A percentile compares a stretch with the other conserved stretches of the same genome.
phyloP scores from a whole-genome alignment of 2,329 filamentous ascomycete species.

The Geosmithia flava region DNA sequence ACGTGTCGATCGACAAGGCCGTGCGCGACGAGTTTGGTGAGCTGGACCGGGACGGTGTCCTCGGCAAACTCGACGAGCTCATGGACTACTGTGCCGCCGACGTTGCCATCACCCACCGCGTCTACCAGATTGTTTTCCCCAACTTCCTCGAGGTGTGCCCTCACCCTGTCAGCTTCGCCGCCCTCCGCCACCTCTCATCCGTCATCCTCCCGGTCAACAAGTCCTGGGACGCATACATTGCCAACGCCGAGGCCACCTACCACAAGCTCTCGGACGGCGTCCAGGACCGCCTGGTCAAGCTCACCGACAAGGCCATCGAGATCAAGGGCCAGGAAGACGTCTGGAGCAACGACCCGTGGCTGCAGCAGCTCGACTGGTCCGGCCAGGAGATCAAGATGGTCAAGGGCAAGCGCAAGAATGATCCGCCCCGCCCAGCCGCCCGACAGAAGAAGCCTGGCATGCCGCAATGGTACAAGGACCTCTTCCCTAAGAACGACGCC shows the following conservation, averaged over 20 bases:
- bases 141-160: constrained; percentile 83
- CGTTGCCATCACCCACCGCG: constrained; percentile 80
- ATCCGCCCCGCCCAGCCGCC: constrained; percentile 63
- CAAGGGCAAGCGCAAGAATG: constrained; percentile 80
- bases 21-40: constrained; percentile 78
- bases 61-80: constrained; percentile 64
- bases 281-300: constrained; percentile 55
- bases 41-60: constrained; percentile 58
- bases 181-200: constrained; percentile 81
- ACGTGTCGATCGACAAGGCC: constrained; percentile 83
- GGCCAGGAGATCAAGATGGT: constrained; percentile 85
- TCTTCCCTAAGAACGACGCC: constrained; percentile 58
- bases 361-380: constrained; percentile 89
- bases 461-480: constrained; percentile 91
- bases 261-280: constrained; percentile 66
- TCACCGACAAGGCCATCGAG: constrained; percentile 67
- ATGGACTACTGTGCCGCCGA: constrained; percentile 93
- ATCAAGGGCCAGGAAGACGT: constrained; percentile 56
- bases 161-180: constrained; percentile 94
- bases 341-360: constrained; percentile 77
- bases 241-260: constrained; percentile 77
- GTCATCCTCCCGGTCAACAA: constrained; percentile 85
- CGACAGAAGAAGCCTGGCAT: constrained; percentile 89
- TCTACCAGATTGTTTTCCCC: constrained; percentile 90
- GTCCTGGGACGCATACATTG: constrained; percentile 76